Percentiles rank a stretch among this genome's conserved stretches.
Evolutionary conservation across 306 rosid species (phyloP).

Genomic region (Pterocarpus santalinus): DNA sequence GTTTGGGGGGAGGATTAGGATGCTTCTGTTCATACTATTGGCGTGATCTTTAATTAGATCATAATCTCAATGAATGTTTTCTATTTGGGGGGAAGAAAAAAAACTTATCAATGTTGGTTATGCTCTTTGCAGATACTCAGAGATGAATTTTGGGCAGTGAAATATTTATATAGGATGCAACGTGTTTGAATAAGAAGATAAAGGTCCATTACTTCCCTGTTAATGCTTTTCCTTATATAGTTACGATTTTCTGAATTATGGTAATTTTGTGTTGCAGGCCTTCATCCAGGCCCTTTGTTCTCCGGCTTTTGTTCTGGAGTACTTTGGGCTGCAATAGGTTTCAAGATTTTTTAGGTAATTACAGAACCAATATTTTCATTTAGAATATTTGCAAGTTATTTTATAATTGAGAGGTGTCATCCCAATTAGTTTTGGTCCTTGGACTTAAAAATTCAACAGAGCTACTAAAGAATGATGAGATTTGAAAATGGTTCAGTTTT

Average conservation of each 20-base stretch:
- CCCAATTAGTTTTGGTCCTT: background rate
- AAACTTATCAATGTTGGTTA: background rate
- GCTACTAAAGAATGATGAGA: background rate
- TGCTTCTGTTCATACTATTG: background rate
- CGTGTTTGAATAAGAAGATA: slow-evolving; percentile 75
- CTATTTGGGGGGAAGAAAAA: background rate
- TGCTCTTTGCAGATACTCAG: slow-evolving; percentile 81
- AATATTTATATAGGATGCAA: slow-evolving; percentile 60
- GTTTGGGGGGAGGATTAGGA: background rate
- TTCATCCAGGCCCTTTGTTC: slow-evolving; percentile 81
- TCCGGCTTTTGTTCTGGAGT: slow-evolving; percentile 80
- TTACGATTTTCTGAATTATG: slow-evolving; percentile 53
- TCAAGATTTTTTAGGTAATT: slow-evolving; percentile 74
- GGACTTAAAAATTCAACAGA: background rate
- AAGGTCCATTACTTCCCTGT: slow-evolving; percentile 58
- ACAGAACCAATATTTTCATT: background rate
- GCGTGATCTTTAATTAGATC: slow-evolving; percentile 21
- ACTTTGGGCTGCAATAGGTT: slow-evolving; percentile 88
- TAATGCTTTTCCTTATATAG: slow-evolving; percentile 38
- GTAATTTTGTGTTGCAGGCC: slow-evolving; percentile 71
- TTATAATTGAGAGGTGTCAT: background rate
- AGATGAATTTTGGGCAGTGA: slow-evolving; percentile 94
- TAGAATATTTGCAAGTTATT: background rate
- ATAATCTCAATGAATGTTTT: slow-evolving; percentile 27
- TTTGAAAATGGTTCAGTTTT: background rate